Conservation (phyloP, 106 monocot species). For the Chionographis japonica region DNA sequence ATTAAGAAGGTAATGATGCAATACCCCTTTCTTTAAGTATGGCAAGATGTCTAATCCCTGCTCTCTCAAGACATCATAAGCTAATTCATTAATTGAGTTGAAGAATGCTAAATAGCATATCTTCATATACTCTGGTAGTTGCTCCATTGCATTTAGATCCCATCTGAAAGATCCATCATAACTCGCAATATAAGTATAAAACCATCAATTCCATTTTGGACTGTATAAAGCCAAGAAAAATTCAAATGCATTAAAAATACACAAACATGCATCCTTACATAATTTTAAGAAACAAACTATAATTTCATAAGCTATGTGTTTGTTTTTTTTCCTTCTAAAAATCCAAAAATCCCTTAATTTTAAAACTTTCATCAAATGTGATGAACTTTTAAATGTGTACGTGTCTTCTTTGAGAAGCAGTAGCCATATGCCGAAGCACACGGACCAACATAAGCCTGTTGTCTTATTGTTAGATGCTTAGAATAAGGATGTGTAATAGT, state of each 20-base stretch:
- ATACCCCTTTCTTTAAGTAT: constrained; percentile 8
- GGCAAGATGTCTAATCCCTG: not conserved
- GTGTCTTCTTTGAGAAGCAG: too few species aligned
- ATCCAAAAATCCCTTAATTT: too few species aligned
- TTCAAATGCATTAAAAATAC: not conserved
- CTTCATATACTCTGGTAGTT: constrained; percentile 33
- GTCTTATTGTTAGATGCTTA: too few species aligned
- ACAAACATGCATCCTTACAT: too few species aligned
- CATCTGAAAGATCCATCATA: constrained; percentile 13
- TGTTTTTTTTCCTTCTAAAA: too few species aligned
- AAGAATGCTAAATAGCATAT: constrained; percentile 14
- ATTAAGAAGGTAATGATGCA: not conserved
- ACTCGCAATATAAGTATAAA: not conserved
- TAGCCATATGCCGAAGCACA: too few species aligned
- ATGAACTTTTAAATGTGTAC: too few species aligned
- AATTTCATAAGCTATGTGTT: too few species aligned
- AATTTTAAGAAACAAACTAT: too few species aligned
- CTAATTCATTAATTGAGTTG: constrained; percentile 17
- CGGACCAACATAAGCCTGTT: too few species aligned
- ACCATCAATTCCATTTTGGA: not conserved
- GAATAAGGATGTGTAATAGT: too few species aligned
- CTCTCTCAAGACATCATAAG: not conserved
- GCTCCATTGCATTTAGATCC: constrained; percentile 8
- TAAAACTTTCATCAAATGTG: too few species aligned
- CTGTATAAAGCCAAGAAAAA: not conserved